phyloP scores from a whole-genome alignment of 768 basidiomycete genomes.

The Antrodiella citrinella region DNA sequence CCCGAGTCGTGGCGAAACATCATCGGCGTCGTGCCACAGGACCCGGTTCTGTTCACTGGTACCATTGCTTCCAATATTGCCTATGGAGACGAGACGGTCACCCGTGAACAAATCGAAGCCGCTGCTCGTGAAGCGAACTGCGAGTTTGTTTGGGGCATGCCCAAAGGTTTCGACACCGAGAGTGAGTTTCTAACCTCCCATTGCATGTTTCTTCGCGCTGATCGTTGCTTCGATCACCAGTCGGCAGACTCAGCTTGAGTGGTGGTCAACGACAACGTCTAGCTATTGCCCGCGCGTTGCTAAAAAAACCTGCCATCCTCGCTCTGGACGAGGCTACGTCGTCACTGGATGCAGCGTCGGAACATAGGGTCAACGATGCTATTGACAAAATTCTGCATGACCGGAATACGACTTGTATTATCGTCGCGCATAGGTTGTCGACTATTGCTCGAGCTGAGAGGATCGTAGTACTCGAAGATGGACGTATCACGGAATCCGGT shows the following conservation, averaged over 20 bases:
- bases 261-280: conserved; percentile 79
- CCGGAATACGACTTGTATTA: conserved; percentile 76
- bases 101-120: conserved; percentile 76
- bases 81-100: conserved; percentile 70
- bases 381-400: conserved; percentile 80
- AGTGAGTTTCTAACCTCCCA: conserved; percentile 40
- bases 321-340: conserved; percentile 88
- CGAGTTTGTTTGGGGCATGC: conserved; percentile 93
- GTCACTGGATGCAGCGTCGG: conserved; percentile 82
- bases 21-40: conserved; percentile 94
- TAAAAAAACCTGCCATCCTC: conserved; percentile 83
- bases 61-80: conserved; percentile 95
- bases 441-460: conserved; percentile 87
- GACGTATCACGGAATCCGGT: conserved; percentile 75
- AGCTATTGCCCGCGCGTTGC: conserved; percentile 78
- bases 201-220: not conserved
- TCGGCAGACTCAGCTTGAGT: conserved; percentile 60
- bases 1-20: conserved; percentile 79
- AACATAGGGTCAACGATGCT: conserved; percentile 83
- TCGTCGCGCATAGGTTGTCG: conserved; percentile 85
- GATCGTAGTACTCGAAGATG: conserved; percentile 86
- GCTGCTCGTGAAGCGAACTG: conserved; percentile 91
- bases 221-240: conserved; percentile 26
- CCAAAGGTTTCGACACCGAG: conserved; percentile 87
- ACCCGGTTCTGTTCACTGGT: conserved; percentile 84